Evolutionary conservation across 2,329 filamentous ascomycete species (phyloP), one percentile per base, ranked within the genome.

Genomic region (Fusarium pseudoanthophilum): DNA sequence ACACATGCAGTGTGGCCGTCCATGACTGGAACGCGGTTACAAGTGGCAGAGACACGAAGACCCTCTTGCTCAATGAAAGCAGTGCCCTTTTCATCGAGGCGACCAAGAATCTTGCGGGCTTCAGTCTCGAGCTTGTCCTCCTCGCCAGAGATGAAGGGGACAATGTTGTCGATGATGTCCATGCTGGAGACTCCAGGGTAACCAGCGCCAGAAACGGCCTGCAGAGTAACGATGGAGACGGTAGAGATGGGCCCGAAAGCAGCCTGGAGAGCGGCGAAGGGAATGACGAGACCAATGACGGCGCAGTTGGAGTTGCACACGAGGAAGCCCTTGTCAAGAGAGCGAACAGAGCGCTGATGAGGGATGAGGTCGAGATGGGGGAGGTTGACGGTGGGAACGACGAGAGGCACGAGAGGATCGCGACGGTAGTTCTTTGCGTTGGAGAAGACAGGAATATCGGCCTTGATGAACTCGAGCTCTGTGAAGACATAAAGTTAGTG

Each of bases 241-340:
- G 84, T 82, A 70, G 93, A 92, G 75, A 97, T 93, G 78, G 92
- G 91, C 49, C 95, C 96, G 79, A 98, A 97, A 77, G 90, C 91
- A 59, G 92, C 90, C 82, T 97, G 93, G 40, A 98, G 90, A 21
- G 95, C 95, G 16, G 95, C 95, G 80, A 98, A 95, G 30, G 96
- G 96, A 72, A 97, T 97, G 69, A 98, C 95, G 66, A 98, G 90
- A 53, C 95, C 95, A 78, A 98, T 97, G 79, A 98, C 95, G 64
- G 95, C 95, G 85, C 96, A 99, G 86, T 98, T 98, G 74, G 94
- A 97, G 86, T 98, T 98, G 89, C 95, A 98, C 69, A 98, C 94
- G 42, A 98, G 85, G 85, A 98, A 97, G 30, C 96, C 96, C 84
- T 93, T 95, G 71, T 92, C 86, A 49, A 97, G 87, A 34, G 86